These are phyloP conservation scores for Kandelia obovata DNA, from an alignment of 345 rosid genomes.

Conservation along the genomic window DNA sequence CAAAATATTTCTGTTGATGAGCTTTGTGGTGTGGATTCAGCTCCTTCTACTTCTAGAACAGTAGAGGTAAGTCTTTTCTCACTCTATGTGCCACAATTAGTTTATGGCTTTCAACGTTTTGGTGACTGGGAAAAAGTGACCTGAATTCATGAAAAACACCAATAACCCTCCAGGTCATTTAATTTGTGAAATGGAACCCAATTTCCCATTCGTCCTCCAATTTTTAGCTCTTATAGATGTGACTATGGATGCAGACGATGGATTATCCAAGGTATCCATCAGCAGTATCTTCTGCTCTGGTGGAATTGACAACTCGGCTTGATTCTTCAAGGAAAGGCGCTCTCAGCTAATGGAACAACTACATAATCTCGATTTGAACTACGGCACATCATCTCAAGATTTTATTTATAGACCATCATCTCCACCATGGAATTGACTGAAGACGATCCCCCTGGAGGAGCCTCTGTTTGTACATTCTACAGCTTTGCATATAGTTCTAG, in stretches of 20 bases:
- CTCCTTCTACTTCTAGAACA: slow-evolving; percentile 76
- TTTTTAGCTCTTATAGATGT: not conserved
- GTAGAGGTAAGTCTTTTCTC: slow-evolving; percentile 53
- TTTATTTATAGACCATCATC: slow-evolving; percentile 75
- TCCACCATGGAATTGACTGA: slow-evolving; percentile 80
- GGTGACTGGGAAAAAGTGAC: not conserved
- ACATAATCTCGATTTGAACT: slow-evolving; percentile 87
- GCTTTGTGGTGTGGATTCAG: slow-evolving; percentile 59
- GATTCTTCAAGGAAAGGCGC: slow-evolving; percentile 98
- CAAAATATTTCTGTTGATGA: slow-evolving; percentile 50
- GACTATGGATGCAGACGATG: slow-evolving; percentile 44
- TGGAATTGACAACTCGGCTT: slow-evolving; percentile 89
- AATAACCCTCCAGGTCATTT: too few relatives aligned
- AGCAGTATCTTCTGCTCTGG: slow-evolving; percentile 80
- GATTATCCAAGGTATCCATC: slow-evolving; percentile 81
- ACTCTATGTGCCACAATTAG: not conserved
- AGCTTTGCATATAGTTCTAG: slow-evolving; percentile 42
- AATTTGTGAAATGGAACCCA: not conserved
- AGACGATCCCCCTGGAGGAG: slow-evolving; percentile 3
- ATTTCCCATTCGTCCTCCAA: not conserved
- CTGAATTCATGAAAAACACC: too few relatives aligned
- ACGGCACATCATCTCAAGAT: slow-evolving; percentile 87
- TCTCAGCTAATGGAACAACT: slow-evolving; percentile 98
- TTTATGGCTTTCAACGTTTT: not conserved
- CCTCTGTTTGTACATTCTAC: slow-evolving; percentile 45